Conservation (phyloP, 2,329 filamentous ascomycete species). For the Penicillium italicum region DNA sequence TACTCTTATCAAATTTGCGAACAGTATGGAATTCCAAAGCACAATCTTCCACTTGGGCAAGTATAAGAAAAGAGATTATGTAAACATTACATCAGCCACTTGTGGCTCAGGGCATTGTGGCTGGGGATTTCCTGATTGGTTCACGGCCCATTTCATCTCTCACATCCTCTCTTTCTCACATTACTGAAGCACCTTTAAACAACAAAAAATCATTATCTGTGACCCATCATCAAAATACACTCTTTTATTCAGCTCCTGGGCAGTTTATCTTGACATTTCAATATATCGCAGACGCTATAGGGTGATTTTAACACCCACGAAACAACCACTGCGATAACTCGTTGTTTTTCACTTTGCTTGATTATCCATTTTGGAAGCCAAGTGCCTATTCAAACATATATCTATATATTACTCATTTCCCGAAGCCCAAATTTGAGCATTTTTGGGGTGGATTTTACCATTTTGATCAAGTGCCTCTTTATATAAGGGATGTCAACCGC, state of each 20-base stretch:
- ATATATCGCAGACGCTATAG: neutral
- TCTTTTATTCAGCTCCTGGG: neutral
- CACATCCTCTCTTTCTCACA: neutral
- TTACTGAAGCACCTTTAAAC: neutral
- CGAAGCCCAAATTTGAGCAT: neutral
- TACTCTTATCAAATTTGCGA: neutral
- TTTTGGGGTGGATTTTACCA: neutral
- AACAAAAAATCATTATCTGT: neutral
- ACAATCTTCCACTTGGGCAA: neutral
- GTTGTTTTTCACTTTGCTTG: neutral
- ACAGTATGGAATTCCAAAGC: neutral
- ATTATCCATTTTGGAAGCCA: neutral
- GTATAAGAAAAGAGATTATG: neutral
- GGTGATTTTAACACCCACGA: neutral
- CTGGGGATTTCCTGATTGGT: slow-evolving; percentile 6
- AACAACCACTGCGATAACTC: neutral
- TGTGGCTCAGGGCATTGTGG: neutral
- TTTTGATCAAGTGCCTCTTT: neutral
- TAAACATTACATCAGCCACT: neutral
- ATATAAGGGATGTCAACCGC: neutral
- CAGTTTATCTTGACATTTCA: neutral
- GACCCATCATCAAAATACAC: neutral
- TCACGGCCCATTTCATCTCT: neutral
- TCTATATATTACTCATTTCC: neutral
- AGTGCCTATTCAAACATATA: neutral